Percentiles rank a stretch among this genome's conserved stretches.
phyloP scores from a whole-genome alignment of 768 basidiomycete species.

The Rhodosporidiobolus odoratus region DNA sequence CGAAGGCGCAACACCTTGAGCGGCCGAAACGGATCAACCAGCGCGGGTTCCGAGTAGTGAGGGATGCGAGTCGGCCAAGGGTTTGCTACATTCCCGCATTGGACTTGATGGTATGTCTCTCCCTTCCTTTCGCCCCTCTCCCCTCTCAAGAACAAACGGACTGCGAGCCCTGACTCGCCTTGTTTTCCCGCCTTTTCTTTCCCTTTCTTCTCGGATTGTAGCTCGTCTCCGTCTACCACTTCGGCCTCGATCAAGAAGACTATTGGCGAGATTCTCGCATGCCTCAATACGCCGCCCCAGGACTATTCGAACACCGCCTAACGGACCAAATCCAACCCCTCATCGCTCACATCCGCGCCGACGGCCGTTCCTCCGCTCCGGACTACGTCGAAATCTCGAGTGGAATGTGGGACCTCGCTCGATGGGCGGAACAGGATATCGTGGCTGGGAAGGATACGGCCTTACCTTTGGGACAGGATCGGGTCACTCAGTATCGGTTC shows the following conservation, averaged over 20 bases:
- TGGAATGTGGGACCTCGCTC: conserved; percentile 41
- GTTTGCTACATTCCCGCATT: conserved; percentile 40
- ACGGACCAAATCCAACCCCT: conserved; percentile 34
- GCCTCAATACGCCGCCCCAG: conserved; percentile 39
- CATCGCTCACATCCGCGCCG: conserved; percentile 34
- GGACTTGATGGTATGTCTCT: conserved; percentile 39
- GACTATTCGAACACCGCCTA: conserved; percentile 41
- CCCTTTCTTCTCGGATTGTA: too few species aligned
- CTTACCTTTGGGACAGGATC: conserved; percentile 31
- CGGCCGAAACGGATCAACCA: conserved; percentile 15
- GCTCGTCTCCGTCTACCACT: conserved; percentile 42
- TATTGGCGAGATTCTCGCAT: conserved; percentile 37
- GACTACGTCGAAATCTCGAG: conserved; percentile 41
- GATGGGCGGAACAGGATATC: conserved; percentile 40
- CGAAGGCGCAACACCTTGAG: conserved; percentile 29
- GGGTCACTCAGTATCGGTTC: conserved; percentile 38
- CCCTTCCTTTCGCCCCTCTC: background rate
- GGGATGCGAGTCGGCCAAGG: conserved; percentile 40
- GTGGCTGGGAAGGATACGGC: conserved; percentile 16
- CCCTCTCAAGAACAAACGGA: background rate
- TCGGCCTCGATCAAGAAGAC: conserved; percentile 43
- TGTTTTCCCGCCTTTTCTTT: background rate
- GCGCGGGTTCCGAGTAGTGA: conserved; percentile 35
- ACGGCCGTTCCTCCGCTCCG: conserved; percentile 38
- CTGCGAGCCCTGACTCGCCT: background rate